Percentiles rank a stretch among this genome's conserved stretches.
Conservation (phyloP, 1,284 basidiomycete genomes). For the Marasmius sp. region DNA sequence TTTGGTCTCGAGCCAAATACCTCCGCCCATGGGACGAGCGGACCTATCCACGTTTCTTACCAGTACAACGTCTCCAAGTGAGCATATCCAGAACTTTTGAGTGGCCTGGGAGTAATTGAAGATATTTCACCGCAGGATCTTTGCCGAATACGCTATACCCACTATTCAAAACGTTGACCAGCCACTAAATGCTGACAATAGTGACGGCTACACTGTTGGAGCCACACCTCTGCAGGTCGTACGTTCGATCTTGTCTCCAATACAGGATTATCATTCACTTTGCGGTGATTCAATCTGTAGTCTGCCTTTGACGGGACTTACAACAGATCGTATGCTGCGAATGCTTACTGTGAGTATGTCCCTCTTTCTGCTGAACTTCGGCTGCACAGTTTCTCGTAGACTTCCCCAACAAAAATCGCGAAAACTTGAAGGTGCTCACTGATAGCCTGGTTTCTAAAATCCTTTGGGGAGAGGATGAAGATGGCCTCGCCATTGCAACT, state of each 20-base stretch:
- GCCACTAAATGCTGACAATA: not conserved
- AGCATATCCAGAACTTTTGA: not conserved
- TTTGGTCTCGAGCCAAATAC: not conserved
- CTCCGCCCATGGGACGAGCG: slow-evolving; percentile 7
- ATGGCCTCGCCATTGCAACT: slow-evolving; percentile 11
- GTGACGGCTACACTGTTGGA: not conserved
- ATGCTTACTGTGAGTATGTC: slow-evolving; percentile 8
- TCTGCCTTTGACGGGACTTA: not conserved
- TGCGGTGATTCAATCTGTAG: too few species aligned
- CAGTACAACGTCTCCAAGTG: not conserved
- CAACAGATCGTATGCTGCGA: slow-evolving; percentile 12
- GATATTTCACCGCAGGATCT: not conserved
- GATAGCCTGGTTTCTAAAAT: slow-evolving; percentile 10
- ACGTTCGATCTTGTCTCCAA: not conserved
- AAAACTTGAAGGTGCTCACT: slow-evolving; percentile 8
- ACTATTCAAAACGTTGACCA: not conserved
- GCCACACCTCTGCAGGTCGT: not conserved
- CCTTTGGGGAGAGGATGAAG: slow-evolving; percentile 12
- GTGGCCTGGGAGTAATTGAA: too few species aligned
- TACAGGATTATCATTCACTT: too few species aligned
- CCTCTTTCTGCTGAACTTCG: too few species aligned
- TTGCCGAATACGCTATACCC: not conserved
- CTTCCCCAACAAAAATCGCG: slow-evolving; percentile 7
- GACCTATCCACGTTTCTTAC: slow-evolving; percentile 3
- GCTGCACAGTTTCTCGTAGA: not conserved